phyloP scores from a whole-genome alignment of 2,329 filamentous ascomycete species.

The Ambrosiella xylebori region DNA sequence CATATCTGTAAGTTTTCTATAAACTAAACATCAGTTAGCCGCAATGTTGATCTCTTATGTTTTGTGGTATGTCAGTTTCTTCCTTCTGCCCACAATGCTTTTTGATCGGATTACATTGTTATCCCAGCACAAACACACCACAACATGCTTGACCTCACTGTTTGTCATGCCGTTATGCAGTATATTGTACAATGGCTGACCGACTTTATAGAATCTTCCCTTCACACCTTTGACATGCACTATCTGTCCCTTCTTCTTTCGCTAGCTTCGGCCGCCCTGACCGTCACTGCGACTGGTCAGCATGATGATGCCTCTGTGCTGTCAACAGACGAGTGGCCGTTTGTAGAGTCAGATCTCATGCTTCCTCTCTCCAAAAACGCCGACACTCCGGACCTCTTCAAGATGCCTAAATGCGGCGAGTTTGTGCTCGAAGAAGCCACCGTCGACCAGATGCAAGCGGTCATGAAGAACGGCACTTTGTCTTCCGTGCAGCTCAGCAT shows the following conservation, averaged over 20 bases:
- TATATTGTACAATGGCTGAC: neutral
- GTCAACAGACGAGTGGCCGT: neutral
- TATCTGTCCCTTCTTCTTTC: neutral
- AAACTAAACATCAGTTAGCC: too few species aligned
- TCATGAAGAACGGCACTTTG: conserved; percentile 35
- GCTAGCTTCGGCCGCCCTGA: neutral
- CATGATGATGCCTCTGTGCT: neutral
- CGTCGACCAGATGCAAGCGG: conserved; percentile 47
- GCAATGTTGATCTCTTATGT: too few species aligned
- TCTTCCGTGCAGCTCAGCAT: conserved; percentile 39
- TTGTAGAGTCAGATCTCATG: conserved; percentile 13
- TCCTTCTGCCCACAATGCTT: too few species aligned
- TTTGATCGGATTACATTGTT: too few species aligned
- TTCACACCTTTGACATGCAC: neutral
- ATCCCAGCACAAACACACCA: too few species aligned
- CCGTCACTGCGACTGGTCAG: neutral
- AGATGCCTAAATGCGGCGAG: conserved; percentile 43
- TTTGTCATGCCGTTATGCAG: neutral
- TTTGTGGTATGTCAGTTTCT: too few species aligned
- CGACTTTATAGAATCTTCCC: neutral
- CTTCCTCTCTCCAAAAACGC: conserved; percentile 23
- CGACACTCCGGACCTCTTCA: conserved; percentile 30
- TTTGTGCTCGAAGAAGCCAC: conserved; percentile 50
- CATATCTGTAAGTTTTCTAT: too few species aligned
- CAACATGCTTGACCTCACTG: too few species aligned